Evolutionary conservation across 2,329 filamentous ascomycete species (phyloP).

Genomic region (Fusarium sp.): DNA sequence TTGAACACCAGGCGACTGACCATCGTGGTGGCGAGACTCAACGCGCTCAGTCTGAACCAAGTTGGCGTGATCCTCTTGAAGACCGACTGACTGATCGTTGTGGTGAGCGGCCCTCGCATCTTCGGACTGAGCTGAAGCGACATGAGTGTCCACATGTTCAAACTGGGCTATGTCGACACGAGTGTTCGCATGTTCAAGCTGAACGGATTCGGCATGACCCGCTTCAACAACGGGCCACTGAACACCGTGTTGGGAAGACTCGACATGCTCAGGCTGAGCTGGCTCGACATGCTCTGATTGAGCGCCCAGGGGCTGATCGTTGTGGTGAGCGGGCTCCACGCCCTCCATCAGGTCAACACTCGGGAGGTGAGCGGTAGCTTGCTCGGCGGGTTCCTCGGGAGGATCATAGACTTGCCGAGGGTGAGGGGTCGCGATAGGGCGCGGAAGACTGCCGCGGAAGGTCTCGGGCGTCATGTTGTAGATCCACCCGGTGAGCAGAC

Average conservation of each 20-base stretch:
- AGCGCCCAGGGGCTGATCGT: neutral
- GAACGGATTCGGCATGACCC: neutral
- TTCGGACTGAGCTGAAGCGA: neutral
- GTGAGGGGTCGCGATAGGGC: constrained; percentile 3
- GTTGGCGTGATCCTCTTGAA: neutral
- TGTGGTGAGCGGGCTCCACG: neutral
- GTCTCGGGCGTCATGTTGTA: constrained; percentile 4
- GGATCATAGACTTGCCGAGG: neutral
- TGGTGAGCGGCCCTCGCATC: neutral
- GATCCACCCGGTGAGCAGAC: constrained; percentile 54
- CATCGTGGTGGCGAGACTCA: neutral
- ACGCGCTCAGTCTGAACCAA: neutral
- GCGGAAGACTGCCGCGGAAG: neutral
- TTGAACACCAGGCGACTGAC: neutral
- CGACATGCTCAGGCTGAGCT: neutral
- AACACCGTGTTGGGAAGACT: no score
- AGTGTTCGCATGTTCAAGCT: neutral
- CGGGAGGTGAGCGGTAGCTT: neutral
- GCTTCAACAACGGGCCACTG: no score
- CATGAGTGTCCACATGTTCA: neutral
- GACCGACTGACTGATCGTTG: neutral
- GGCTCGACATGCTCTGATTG: neutral
- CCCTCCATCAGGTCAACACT: neutral
- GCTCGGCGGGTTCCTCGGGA: neutral
- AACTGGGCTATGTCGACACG: neutral